A percentile compares a stretch with the other conserved stretches of the same genome.
Evolutionary conservation across 805 yeast species (phyloP).

Genomic region (Kazachstania kunashirensis): DNA sequence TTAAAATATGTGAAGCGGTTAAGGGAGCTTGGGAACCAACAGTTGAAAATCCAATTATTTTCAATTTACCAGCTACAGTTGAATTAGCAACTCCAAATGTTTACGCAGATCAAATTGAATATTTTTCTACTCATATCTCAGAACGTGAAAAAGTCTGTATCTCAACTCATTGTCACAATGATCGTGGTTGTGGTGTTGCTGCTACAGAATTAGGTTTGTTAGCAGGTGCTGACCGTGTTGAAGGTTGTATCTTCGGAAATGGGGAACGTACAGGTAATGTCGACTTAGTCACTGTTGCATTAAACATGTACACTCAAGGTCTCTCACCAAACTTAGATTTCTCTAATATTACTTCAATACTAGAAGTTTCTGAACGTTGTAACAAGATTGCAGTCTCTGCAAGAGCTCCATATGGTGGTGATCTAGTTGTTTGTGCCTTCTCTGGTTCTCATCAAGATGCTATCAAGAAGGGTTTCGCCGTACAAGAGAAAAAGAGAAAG

Average conservation of each 20-base stretch:
- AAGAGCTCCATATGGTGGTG: conserved; percentile 78
- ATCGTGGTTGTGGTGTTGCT: conserved; percentile 83
- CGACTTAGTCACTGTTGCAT: conserved; percentile 67
- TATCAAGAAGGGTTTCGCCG: conserved; percentile 67
- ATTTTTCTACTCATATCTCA: conserved; percentile 48
- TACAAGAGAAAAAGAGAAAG: conserved; percentile 30
- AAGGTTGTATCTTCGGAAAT: conserved; percentile 77
- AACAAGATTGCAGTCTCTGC: conserved; percentile 72
- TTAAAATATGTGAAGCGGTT: conserved; percentile 65
- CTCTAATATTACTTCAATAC: conserved; percentile 53
- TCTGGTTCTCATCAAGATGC: conserved; percentile 87
- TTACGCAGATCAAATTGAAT: conserved; percentile 79
- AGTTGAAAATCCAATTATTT: conserved; percentile 55
- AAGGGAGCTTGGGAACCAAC: conserved; percentile 67
- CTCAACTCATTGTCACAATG: conserved; percentile 76
- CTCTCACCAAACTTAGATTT: conserved; percentile 62
- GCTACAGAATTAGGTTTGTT: conserved; percentile 74
- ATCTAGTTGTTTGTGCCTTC: conserved; percentile 74
- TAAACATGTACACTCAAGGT: conserved; percentile 74
- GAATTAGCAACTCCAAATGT: conserved; percentile 75
- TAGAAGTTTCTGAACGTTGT: conserved; percentile 67
- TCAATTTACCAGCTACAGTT: conserved; percentile 78
- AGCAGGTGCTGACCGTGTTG: conserved; percentile 85
- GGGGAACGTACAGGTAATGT: conserved; percentile 88
- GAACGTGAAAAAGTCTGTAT: conserved; percentile 64